Base-by-base conservation (phyloP, 2,329 filamentous ascomycete species). In the Lachnellula cervina region DNA sequence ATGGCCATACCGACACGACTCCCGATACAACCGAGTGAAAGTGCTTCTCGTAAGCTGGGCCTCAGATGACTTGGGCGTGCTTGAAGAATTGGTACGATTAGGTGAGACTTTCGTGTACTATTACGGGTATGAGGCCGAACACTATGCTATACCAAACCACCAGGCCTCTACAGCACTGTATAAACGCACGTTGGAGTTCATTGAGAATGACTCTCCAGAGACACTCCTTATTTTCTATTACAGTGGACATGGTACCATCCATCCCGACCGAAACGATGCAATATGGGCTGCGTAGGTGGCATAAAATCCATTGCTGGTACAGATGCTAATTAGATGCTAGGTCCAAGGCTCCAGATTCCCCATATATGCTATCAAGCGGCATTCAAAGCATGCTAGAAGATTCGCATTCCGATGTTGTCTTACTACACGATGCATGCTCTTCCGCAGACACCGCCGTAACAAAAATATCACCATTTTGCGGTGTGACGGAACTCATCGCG, bases 191-290 rank as follows among this genome's bases (percentile, higher is more conserved):
- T 11, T 16, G 16, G 3, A 17, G 16, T 54, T 54, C 7, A 48
- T 49, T n/a, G 51, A 3, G 7, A 13, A 43, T 32, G 14, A 44
- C 44, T 54, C 44, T 5, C 51, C 44, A 11, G 51, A 54, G 19
- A 54, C 44, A 5, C 37, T 54, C 5, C 35, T 40, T 6, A 49
- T 49, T 5, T 49, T 54, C 21, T 42, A 54, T 49, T 54, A 54
- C 34, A 23, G 14, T 3, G 51, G 51, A 3, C 44, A 54, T 49
- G 51, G 51, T 5, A 5, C 11, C 3, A 32, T 49, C 2, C 5
- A 49, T 19, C 14, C 19, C 5, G 5, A 48, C 5, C 21, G 52
- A 2, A 49, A 49, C 44, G 34, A 54, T 49, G n/a, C 19, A 11
- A 17, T 21, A 8, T 54, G 44, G 52, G 35, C 16, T 23, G 45